Evolutionary conservation across 2,329 filamentous ascomycete species (phyloP).

Genomic region (Helicocarpus griseus): DNA sequence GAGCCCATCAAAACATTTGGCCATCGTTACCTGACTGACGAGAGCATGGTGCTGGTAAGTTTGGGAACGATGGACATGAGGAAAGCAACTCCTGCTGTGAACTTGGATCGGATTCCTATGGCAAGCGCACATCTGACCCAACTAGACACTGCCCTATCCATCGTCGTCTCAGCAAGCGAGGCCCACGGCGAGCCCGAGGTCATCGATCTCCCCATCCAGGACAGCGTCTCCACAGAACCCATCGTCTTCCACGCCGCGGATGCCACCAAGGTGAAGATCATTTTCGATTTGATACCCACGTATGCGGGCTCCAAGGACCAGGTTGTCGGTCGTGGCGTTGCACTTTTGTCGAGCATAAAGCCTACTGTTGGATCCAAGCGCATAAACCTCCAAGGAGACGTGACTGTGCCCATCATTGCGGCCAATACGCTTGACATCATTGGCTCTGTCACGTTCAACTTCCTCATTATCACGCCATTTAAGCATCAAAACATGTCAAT

Average conservation of each 20-base stretch:
- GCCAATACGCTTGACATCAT: constrained; percentile 78
- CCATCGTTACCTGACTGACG: constrained; percentile 82
- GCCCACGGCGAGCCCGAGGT: constrained; percentile 79
- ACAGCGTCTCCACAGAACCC: constrained; percentile 87
- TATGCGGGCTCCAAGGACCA: constrained; percentile 77
- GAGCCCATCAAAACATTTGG: constrained; percentile 93
- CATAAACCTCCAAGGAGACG: constrained; percentile 86
- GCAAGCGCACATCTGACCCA: constrained; percentile 84
- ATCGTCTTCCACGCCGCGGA: constrained; percentile 80
- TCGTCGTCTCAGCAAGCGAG: constrained; percentile 78
- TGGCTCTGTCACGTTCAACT: constrained; percentile 93
- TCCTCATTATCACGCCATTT: constrained; percentile 89
- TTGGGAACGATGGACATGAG: constrained; percentile 91
- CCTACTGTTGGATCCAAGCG: constrained; percentile 72
- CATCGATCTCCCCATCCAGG: constrained; percentile 86
- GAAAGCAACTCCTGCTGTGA: constrained; percentile 70
- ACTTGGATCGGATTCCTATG: constrained; percentile 77
- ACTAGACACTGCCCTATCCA: constrained; percentile 83
- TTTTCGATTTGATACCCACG: constrained; percentile 92
- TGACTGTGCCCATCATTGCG: constrained; percentile 83
- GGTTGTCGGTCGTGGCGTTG: constrained; percentile 78
- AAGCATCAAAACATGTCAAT: constrained; percentile 88
- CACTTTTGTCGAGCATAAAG: constrained; percentile 76
- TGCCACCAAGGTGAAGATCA: constrained; percentile 68
- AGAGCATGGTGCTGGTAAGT: constrained; percentile 84